These are phyloP conservation scores for Zoysia pacifica DNA, from an alignment of 176 grass and related monocot species.

Conservation along the genomic window DNA sequence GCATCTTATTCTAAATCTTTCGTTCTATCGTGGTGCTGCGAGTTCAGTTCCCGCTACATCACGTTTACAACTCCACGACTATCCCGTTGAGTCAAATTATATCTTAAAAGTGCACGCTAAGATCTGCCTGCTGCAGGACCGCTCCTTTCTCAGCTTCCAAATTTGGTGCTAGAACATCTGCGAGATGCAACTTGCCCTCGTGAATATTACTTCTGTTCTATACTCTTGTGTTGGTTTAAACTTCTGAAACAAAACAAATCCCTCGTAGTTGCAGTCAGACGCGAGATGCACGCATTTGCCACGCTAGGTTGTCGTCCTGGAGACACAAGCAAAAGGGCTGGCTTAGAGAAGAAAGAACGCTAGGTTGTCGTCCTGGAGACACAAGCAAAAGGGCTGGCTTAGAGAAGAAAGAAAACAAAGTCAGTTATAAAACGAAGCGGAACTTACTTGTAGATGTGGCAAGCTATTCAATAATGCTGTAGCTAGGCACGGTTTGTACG, in stretches of 20 bases:
- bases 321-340: constrained; percentile 2
- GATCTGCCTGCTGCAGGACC: background rate
- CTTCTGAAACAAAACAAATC: background rate
- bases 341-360: constrained; percentile 7
- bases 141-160: background rate
- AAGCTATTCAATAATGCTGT: background rate
- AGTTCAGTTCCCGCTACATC: background rate
- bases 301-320: constrained; percentile 17
- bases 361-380: constrained; percentile 11
- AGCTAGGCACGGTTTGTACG: constrained; percentile 85
- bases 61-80: background rate
- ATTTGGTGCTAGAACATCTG: constrained; percentile 12
- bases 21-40: background rate
- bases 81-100: background rate
- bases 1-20: constrained; percentile 12
- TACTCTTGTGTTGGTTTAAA: background rate
- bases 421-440: constrained; percentile 1
- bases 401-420: background rate
- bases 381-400: constrained; percentile 12
- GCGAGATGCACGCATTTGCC: background rate
- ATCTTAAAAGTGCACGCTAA: background rate
- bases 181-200: background rate
- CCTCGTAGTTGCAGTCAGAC: background rate
- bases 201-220: constrained; percentile 8
- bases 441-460: constrained; percentile 8